Percentiles rank a stretch among this genome's conserved stretches.
Evolutionary conservation across 768 basidiomycete genomes (phyloP).

Genomic region (Coprinopsis marcescibilis): DNA sequence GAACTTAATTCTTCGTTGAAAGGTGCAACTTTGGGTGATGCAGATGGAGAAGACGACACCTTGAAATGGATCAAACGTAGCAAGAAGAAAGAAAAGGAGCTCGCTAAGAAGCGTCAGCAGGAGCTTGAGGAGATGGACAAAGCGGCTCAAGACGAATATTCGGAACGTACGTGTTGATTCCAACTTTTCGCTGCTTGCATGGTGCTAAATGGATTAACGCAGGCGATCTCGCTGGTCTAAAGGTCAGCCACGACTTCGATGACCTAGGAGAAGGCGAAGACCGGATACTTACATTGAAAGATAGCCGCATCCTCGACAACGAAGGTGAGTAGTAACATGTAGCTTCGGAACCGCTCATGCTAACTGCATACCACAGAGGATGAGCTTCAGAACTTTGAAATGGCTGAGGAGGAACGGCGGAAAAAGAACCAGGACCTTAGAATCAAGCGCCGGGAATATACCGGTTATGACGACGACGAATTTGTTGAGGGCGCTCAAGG

Average conservation of each 20-base stretch:
- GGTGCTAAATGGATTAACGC: slow-evolving; percentile 6
- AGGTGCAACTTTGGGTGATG: slow-evolving; percentile 88
- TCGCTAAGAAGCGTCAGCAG: slow-evolving; percentile 74
- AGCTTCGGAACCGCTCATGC: neutral
- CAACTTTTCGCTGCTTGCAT: neutral
- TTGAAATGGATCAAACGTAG: slow-evolving; percentile 87
- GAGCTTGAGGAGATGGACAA: slow-evolving; percentile 86
- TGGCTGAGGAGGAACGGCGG: slow-evolving; percentile 82
- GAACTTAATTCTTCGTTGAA: slow-evolving; percentile 91
- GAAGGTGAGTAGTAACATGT: slow-evolving; percentile 54
- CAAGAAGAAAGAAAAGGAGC: slow-evolving; percentile 88
- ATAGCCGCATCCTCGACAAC: slow-evolving; percentile 89
- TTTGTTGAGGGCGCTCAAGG: slow-evolving; percentile 70
- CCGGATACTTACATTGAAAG: slow-evolving; percentile 94
- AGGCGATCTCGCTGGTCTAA: slow-evolving; percentile 91
- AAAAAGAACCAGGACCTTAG: slow-evolving; percentile 80
- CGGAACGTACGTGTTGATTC: slow-evolving; percentile 61
- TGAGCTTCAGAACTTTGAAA: slow-evolving; percentile 91
- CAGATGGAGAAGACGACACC: slow-evolving; percentile 75
- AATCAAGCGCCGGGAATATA: slow-evolving; percentile 85
- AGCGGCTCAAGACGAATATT: slow-evolving; percentile 68
- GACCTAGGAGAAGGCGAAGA: slow-evolving; percentile 91
- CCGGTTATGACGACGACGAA: slow-evolving; percentile 95
- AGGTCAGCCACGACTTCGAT: slow-evolving; percentile 94
- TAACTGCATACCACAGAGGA: slow-evolving; percentile 60